Percentiles rank a stretch among this genome's conserved stretches.
phyloP scores from a whole-genome alignment of 106 monocot species.

The Alisma plantagoaquatica region DNA sequence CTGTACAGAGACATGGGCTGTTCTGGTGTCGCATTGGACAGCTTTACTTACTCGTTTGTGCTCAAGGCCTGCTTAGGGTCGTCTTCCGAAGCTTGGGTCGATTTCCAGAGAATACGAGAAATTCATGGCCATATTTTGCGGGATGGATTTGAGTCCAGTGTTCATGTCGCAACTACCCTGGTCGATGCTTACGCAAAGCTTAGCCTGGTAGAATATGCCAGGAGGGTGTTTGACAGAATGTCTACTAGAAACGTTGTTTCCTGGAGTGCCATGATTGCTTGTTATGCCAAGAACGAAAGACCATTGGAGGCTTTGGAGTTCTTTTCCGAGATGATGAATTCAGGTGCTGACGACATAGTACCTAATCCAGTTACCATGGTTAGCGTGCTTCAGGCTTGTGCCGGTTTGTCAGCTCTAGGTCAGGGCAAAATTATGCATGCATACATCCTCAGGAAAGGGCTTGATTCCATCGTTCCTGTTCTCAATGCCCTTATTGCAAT shows the following conservation, averaged over 20 bases:
- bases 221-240: conserved; percentile 56
- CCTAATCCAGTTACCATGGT: conserved; percentile 83
- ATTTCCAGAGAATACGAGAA: conserved; percentile 22
- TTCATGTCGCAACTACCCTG: conserved; percentile 71
- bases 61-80: conserved; percentile 74
- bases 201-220: conserved; percentile 20
- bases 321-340: conserved; percentile 51
- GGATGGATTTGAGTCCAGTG: conserved; percentile 19
- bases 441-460: conserved; percentile 44
- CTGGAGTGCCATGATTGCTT: conserved; percentile 86
- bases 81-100: conserved; percentile 5
- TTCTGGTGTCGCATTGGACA: conserved; percentile 29
- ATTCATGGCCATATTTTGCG: conserved; percentile 48
- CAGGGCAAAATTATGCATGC: conserved; percentile 59
- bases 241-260: conserved; percentile 54
- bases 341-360: conserved; percentile 6
- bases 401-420: conserved; percentile 43
- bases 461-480: conserved; percentile 41
- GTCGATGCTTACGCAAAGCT: conserved; percentile 77
- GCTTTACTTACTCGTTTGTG: conserved; percentile 50
- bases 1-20: conserved; percentile 36
- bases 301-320: conserved; percentile 45
- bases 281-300: conserved; percentile 58
- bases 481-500: conserved; percentile 55
- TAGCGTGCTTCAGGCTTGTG: conserved; percentile 67